Percentiles rank a stretch among this genome's conserved stretches.
Conservation (phyloP, 441 rosid genomes). For the Adansonia gregorii region DNA sequence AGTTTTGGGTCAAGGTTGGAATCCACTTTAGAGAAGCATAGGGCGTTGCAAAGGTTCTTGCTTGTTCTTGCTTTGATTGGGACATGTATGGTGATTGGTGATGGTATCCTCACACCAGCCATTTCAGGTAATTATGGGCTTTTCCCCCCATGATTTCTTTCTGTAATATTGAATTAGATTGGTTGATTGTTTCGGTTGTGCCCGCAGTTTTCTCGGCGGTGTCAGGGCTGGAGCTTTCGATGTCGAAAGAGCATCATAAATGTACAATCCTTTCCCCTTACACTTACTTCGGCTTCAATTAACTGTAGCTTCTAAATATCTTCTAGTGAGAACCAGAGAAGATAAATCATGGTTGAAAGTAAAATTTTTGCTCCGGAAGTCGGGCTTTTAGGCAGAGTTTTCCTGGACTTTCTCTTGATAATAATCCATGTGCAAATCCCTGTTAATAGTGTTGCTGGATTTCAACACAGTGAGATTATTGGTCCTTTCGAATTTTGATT, state of each 20-base stretch:
- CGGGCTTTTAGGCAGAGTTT: not conserved
- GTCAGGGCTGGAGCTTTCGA: conserved; percentile 88
- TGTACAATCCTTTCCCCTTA: conserved; percentile 47
- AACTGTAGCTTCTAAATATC: too few species aligned
- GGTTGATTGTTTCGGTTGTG: conserved; percentile 25
- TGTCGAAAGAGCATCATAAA: conserved; percentile 76
- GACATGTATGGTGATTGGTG: conserved; percentile 84
- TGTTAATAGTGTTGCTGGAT: not conserved
- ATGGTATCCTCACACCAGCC: conserved; percentile 78
- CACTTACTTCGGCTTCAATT: conserved; percentile 13
- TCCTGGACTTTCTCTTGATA: not conserved
- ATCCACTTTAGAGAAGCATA: conserved; percentile 56
- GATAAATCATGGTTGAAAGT: conserved; percentile 28
- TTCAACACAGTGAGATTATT: too few species aligned
- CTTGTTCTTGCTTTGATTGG: conserved; percentile 70
- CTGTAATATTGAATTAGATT: conserved; percentile 16
- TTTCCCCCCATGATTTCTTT: not conserved
- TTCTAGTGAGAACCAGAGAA: too few species aligned
- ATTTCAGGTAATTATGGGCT: conserved; percentile 78
- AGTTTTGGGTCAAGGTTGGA: conserved; percentile 53
- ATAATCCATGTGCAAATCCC: not conserved
- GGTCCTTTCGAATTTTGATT: conserved; percentile 11
- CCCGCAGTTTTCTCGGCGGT: conserved; percentile 89
- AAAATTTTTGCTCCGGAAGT: not conserved
- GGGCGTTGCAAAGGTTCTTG: conserved; percentile 57